These are phyloP conservation scores for Heliosperma pusillum DNA, from an alignment of 148 eudicot genomes.

Conservation along the genomic window DNA sequence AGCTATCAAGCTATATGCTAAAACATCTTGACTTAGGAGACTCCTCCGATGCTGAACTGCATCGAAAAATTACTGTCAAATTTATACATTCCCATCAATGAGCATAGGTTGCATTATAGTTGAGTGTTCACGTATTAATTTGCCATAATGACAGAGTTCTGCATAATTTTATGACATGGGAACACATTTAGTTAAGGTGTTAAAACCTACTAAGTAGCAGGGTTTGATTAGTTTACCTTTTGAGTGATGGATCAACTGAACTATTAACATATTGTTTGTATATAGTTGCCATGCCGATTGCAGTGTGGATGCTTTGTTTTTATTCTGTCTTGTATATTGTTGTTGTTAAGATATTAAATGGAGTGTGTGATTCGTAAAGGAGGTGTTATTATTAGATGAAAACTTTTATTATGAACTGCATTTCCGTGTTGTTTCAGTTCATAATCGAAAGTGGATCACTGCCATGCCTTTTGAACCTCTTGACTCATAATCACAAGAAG, in stretches of 20 bases:
- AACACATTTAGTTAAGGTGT: no score
- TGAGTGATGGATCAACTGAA: not conserved
- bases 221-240: not conserved
- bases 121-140: not conserved
- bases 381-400: not conserved
- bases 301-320: not conserved
- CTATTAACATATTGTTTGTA: not conserved
- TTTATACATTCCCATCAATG: not conserved
- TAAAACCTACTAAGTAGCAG: no score
- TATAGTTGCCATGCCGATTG: not conserved
- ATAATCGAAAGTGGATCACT: conserved; percentile 66
- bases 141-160: not conserved
- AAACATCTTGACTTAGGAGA: not conserved
- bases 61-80: not conserved
- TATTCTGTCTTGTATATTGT: not conserved
- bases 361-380: not conserved
- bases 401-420: not conserved
- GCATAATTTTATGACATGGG: not conserved
- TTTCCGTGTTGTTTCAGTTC: conserved; percentile 33
- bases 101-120: not conserved
- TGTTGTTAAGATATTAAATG: not conserved
- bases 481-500: conserved; percentile 70
- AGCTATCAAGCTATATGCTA: no score
- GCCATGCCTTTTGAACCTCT: conserved; percentile 49
- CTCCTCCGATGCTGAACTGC: not conserved